phyloP scores from a whole-genome alignment of 2,329 filamentous ascomycete genomes.

The Penicillium sp. region DNA sequence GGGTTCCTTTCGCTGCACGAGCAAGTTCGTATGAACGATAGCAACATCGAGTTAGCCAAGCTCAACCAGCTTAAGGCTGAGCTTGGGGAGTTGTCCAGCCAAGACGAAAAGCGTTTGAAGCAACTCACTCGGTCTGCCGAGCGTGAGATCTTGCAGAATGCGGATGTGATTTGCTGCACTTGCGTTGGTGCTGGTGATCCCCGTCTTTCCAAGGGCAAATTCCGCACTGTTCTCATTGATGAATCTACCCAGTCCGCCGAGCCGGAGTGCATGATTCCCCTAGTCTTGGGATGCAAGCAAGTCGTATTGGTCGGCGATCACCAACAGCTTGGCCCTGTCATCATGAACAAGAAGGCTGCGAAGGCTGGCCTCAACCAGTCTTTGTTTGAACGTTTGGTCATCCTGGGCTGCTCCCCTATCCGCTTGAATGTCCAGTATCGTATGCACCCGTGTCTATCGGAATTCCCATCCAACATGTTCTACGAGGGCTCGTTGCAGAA shows the following conservation, averaged over 20 bases:
- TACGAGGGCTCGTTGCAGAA: slow-evolving; percentile 97
- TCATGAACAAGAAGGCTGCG: slow-evolving; percentile 99
- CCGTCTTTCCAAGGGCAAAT: slow-evolving; percentile 93
- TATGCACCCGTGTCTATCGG: slow-evolving; percentile 96
- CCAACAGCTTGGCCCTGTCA: slow-evolving; percentile 94
- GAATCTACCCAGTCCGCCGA: slow-evolving; percentile 98
- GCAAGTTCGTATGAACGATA: slow-evolving; percentile 96
- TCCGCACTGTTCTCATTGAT: slow-evolving; percentile 95
- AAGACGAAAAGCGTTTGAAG: slow-evolving; percentile 98
- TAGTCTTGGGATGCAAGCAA: slow-evolving; percentile 96
- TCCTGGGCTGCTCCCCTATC: slow-evolving; percentile 84
- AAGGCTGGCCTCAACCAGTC: slow-evolving; percentile 97
- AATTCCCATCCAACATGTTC: slow-evolving; percentile 99
- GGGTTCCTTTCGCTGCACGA: slow-evolving; percentile 93
- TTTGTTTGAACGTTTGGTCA: slow-evolving; percentile 93
- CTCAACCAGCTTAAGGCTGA: slow-evolving; percentile 90
- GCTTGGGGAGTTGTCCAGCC: slow-evolving; percentile 83
- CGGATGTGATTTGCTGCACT: slow-evolving; percentile 97
- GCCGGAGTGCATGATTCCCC: slow-evolving; percentile 96
- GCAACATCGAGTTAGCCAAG: slow-evolving; percentile 88
- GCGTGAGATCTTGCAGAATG: slow-evolving; percentile 88
- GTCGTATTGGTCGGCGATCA: slow-evolving; percentile 98
- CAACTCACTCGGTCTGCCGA: slow-evolving; percentile 90
- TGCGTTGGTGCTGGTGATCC: slow-evolving; percentile 97
- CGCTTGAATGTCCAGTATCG: slow-evolving; percentile 96